Base-by-base conservation (phyloP, 768 basidiomycete species). In the Multifurca ochricompacta region DNA sequence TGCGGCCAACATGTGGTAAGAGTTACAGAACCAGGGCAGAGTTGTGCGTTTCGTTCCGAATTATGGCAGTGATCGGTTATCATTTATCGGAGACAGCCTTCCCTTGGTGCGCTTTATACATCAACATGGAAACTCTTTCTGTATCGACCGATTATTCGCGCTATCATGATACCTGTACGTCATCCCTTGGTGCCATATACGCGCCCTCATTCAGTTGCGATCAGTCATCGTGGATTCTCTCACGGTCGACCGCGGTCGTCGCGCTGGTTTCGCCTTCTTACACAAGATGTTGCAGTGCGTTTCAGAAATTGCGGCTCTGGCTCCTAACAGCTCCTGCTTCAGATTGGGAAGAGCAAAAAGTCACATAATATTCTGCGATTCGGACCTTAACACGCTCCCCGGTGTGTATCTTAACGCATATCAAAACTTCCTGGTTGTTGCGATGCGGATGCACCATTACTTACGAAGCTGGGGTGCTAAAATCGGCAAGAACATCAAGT, bases 101-200 rank as follows among this genome's bases (percentile, higher is more conserved):
- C 66, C 86, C 91, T 2, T 99, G 93, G 87, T 99, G 96, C 70
- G 96, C 94, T 2, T 78, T 85, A 59, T 64, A 83, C 49, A 87
- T 99, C 62, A 70, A 92, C 63, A 87, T 82, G 74, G 69, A 66
- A 19, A 78, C 83, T 60, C 74, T 99, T 31, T 88, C 91, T 9
- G 74, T 98, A 23, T 77, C 83, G 9, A 81, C 78, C 2, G 93
- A 97, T 65, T 90, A 91, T 64, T 71, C 77, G 3, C 78, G 91
- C 58, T 88, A 83, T 63, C 68, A 74, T 49, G 73, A 73, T 23
- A 77, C 70, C 6, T 78, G 91, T 87, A 63, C 57, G 79, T 68
- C 11, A 8, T 25, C 4, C 18, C n/a, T 23, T 35, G 23, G n/a
- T 4, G 11, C 1, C 1, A 19, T 47, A 25, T 35, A 48, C 21